Percentiles rank a stretch among this genome's conserved stretches.
Conservation (phyloP, 2,329 filamentous ascomycete species). For the Escovopsis sp. region DNA sequence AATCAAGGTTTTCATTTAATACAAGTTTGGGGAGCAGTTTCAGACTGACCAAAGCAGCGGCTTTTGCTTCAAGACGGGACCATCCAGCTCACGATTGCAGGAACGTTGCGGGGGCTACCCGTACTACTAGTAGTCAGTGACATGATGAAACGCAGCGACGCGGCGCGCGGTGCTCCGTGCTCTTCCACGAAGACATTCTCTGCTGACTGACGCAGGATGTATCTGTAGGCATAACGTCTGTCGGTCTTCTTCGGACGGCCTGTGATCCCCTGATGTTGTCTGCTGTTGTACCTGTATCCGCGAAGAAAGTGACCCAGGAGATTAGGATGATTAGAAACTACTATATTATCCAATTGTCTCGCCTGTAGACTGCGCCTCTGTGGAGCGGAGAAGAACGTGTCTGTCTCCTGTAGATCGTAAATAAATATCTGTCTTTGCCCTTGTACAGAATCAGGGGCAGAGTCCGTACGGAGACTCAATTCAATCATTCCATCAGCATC, state of each 20-base stretch:
- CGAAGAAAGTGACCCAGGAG: too few relatives aligned
- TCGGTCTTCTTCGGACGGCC: neutral
- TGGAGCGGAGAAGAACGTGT: neutral
- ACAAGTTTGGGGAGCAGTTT: conserved; percentile 4
- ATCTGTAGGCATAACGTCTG: neutral
- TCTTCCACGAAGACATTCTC: conserved; percentile 3
- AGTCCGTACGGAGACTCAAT: neutral
- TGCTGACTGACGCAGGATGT: conserved; percentile 6
- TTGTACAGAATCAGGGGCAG: too few relatives aligned
- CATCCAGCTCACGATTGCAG: conserved; percentile 3
- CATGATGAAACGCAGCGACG: neutral
- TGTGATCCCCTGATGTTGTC: neutral
- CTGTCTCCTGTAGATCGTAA: neutral
- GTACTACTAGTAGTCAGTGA: conserved; percentile 3
- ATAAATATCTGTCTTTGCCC: too few relatives aligned
- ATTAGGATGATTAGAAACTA: too few relatives aligned
- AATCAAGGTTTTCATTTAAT: conserved; percentile 1
- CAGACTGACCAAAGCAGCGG: conserved; percentile 5
- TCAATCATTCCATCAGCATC: neutral
- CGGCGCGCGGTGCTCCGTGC: neutral
- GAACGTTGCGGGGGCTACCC: conserved; percentile 2
- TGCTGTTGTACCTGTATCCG: neutral
- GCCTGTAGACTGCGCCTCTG: neutral
- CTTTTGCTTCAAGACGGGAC: conserved; percentile 2
- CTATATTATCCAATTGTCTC: too few relatives aligned